Evolutionary conservation across 2,329 filamentous ascomycete species (phyloP), one percentile per base, ranked within the genome.

Genomic region (Onygenales sp.): DNA sequence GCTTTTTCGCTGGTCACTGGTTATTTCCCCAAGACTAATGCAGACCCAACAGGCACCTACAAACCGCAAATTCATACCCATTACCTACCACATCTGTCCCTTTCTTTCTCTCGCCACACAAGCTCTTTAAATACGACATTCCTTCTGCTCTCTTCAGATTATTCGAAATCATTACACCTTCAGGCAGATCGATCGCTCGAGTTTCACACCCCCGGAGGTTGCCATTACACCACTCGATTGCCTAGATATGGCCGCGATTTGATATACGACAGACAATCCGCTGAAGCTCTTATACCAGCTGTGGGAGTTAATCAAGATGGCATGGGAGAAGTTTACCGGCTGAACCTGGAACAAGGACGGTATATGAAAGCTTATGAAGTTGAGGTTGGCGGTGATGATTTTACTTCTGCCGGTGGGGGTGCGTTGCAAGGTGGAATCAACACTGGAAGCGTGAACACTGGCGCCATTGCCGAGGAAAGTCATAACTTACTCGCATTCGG

Each of bases 351-450:
- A 66, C 75, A 89, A 34, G 93, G 93, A 47, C 82, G 92, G 51
- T 98, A 95, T 68, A 93, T 98, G 86, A 89, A 88, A 61, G 88
- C 87, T 32, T 97, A 93, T 62, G 88, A 95, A 64, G 75, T 97
- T 6, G 90, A 95, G 60, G 87, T 96, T 6, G 92, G 91, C 27
- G 83, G 85, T 13, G 90, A 96, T 62, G 88, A 95, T 54, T 77
- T 84, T 56, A 74, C 74, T 10, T 78, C 80, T 17, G 61, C 77
- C 62, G 84, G 85, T 3, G 87, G 83, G 14, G 83, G 84, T 39
- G 85, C 90, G 2, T 70, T 96, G 32, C 92, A 97, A 66, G 92
- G 92, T 54, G 87, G 91, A 48, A 87, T 96, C 46, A 79, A 85
- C 54, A 86, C 88, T 0, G 90, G 91, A 11, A 85, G 86, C 49